Conservation (phyloP, 345 rosid species). For the Arabidopsis arenosa region DNA sequence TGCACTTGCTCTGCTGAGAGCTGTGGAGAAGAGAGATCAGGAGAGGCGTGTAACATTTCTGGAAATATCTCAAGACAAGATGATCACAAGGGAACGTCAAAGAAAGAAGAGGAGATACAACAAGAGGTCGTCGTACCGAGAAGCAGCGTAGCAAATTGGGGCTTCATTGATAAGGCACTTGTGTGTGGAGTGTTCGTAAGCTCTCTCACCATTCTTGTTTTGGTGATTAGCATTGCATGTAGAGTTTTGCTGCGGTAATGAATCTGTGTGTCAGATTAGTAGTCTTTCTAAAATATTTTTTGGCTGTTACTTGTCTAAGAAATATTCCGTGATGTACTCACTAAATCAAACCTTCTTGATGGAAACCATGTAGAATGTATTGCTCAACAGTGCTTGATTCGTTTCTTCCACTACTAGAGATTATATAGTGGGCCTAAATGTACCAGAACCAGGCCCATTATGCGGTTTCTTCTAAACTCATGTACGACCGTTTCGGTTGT, state of each 20-base stretch:
- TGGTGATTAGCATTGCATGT: slow-evolving; percentile 56
- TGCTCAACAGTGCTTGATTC: too few species aligned
- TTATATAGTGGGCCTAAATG: not conserved
- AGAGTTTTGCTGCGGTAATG: slow-evolving; percentile 42
- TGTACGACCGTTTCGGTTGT: not conserved
- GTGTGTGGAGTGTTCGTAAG: slow-evolving; percentile 70
- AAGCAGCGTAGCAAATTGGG: slow-evolving; percentile 52
- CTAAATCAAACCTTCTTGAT: too few species aligned
- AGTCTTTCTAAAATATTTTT: too few species aligned
- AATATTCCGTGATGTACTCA: too few species aligned
- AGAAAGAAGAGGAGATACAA: slow-evolving; percentile 36
- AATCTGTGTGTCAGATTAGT: slow-evolving; percentile 1
- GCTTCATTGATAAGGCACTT: slow-evolving; percentile 60
- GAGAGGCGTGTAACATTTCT: slow-evolving; percentile 40
- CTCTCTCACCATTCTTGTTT: slow-evolving; percentile 56
- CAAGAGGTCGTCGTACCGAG: not conserved
- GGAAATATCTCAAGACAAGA: slow-evolving; percentile 32
- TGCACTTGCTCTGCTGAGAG: slow-evolving; percentile 57
- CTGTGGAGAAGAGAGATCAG: slow-evolving; percentile 53
- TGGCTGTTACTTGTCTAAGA: too few species aligned
- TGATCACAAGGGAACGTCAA: slow-evolving; percentile 47
- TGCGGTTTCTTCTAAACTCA: not conserved
- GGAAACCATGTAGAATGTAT: too few species aligned
- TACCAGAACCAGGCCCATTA: slow-evolving; percentile 3
- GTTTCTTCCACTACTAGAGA: too few species aligned